Conservation (phyloP, 2,329 filamentous ascomycete species). For the Furcasterigmium furcatum region DNA sequence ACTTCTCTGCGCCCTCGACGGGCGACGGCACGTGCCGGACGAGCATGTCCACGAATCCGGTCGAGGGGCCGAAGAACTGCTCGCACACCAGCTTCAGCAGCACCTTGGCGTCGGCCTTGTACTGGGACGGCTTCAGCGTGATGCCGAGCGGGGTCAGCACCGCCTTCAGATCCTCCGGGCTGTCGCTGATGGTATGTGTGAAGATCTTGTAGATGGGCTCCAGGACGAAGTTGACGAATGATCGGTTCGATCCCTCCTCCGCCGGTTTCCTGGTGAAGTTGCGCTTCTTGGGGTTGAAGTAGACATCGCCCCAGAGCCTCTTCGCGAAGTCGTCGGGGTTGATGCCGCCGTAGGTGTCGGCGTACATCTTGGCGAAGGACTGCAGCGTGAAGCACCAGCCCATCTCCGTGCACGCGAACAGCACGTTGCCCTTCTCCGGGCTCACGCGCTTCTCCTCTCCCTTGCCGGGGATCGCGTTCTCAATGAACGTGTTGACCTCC, state of each 20-base stretch:
- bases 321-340: slow-evolving; percentile 79
- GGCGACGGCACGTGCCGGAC: slow-evolving; percentile 87
- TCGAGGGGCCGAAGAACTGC: slow-evolving; percentile 89
- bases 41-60: slow-evolving; percentile 94
- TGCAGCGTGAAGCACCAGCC: slow-evolving; percentile 95
- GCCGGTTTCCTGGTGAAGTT: slow-evolving; percentile 86
- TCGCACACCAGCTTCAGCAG: slow-evolving; percentile 87
- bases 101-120: slow-evolving; percentile 84
- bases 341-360: slow-evolving; percentile 79
- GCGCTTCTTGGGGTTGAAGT: slow-evolving; percentile 86
- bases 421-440: slow-evolving; percentile 96
- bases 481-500: slow-evolving; percentile 94
- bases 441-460: slow-evolving; percentile 80
- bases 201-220: slow-evolving; percentile 98
- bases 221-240: slow-evolving; percentile 91
- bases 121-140: slow-evolving; percentile 84
- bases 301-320: slow-evolving; percentile 93
- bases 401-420: slow-evolving; percentile 90
- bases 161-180: slow-evolving; percentile 75
- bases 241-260: slow-evolving; percentile 76
- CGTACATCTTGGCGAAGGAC: slow-evolving; percentile 96
- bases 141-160: slow-evolving; percentile 81
- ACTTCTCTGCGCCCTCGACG: slow-evolving; percentile 68
- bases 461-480: slow-evolving; percentile 77
- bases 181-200: slow-evolving; percentile 90